These are phyloP conservation scores for Polyplosphaeria fusca DNA, from an alignment of 495 filamentous ascomycete species.

Conservation along the genomic window DNA sequence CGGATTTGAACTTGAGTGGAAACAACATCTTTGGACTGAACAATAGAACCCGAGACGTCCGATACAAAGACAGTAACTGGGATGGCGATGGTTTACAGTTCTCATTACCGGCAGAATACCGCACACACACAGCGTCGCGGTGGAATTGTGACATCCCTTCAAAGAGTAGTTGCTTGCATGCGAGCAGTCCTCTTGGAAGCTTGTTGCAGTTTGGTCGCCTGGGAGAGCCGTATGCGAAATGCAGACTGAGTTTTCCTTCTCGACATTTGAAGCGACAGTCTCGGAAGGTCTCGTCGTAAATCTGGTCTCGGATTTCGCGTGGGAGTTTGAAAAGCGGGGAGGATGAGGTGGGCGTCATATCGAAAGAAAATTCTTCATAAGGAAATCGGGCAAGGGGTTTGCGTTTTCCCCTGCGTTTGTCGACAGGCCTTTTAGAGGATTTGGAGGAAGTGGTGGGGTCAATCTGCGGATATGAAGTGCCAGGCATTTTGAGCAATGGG, in stretches of 20 bases:
- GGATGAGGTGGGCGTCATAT: neutral
- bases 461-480: too few species aligned
- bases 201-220: neutral
- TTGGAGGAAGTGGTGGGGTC: too few species aligned
- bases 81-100: neutral
- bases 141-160: neutral
- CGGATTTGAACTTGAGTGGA: neutral
- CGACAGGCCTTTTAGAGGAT: too few species aligned
- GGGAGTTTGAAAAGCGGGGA: slow-evolving; percentile 2
- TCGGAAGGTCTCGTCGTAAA: neutral
- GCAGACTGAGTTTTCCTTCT: neutral
- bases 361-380: too few species aligned
- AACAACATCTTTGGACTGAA: neutral
- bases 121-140: neutral
- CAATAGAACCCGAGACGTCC: neutral
- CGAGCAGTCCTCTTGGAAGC: neutral
- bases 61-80: neutral
- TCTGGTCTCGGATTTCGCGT: neutral
- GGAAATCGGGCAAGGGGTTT: too few species aligned
- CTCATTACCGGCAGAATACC: neutral
- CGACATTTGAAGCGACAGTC: neutral
- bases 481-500: too few species aligned
- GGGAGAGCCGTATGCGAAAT: neutral
- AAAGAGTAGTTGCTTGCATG: neutral
- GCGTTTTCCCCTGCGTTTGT: too few species aligned